A percentile compares a stretch with the other conserved stretches of the same genome.
Evolutionary conservation across 2,329 filamentous ascomycete species (phyloP).

Genomic region (Beauveria caledonica): DNA sequence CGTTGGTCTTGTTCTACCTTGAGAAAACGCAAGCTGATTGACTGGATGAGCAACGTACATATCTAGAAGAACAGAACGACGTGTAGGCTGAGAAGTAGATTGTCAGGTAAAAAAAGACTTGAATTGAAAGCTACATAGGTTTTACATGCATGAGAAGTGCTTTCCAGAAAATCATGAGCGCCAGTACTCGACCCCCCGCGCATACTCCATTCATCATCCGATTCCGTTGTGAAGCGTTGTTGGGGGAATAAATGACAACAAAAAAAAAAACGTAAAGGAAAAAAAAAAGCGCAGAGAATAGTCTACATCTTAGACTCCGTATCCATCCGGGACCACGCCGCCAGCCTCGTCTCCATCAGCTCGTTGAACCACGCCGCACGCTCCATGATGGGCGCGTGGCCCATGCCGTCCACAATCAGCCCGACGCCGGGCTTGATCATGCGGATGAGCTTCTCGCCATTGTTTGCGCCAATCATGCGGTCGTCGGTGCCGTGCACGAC

Average conservation of each 20-base stretch:
- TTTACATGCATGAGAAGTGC: not conserved
- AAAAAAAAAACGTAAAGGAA: not conserved
- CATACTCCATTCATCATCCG: not conserved
- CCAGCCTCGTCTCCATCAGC: conserved; percentile 49
- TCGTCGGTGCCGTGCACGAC: conserved; percentile 71
- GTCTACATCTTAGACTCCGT: not conserved
- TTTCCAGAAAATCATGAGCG: conserved; percentile 1
- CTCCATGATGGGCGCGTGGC: conserved; percentile 70
- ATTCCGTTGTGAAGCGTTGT: not conserved
- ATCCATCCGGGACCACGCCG: conserved; percentile 40
- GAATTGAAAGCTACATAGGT: conserved; percentile 1
- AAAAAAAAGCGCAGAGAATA: not conserved
- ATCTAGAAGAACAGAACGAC: not conserved
- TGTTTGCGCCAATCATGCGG: conserved; percentile 66
- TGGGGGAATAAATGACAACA: not conserved
- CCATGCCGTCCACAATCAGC: conserved; percentile 59
- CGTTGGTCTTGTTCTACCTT: conserved; percentile 76
- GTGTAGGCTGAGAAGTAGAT: not conserved
- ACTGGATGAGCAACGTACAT: not conserved
- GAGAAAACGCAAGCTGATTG: conserved; percentile 10
- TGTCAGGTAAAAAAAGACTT: not conserved
- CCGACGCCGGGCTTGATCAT: conserved; percentile 54
- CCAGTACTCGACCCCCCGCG: not conserved
- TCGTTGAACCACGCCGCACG: conserved; percentile 59
- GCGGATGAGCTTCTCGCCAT: conserved; percentile 60